These are phyloP conservation scores for Fusarium nelsonii DNA, from an alignment of 2,329 filamentous ascomycete genomes.

Conservation along the genomic window DNA sequence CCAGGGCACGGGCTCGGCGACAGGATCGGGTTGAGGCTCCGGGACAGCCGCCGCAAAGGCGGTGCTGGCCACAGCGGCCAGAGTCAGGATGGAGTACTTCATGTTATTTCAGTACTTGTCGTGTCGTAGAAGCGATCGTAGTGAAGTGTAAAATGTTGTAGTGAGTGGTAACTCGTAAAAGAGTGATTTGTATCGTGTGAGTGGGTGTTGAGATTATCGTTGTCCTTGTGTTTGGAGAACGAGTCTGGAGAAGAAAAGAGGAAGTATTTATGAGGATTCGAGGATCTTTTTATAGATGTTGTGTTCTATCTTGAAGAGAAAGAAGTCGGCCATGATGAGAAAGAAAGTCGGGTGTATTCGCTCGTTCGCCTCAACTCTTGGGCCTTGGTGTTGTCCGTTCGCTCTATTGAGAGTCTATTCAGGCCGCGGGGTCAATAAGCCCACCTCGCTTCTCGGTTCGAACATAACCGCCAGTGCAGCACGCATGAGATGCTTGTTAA, in stretches of 20 bases:
- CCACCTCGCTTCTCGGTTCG: constrained; percentile 7
- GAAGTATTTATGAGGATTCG: constrained; percentile 9
- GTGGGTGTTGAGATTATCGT: constrained; percentile 35
- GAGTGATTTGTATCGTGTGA: constrained; percentile 28
- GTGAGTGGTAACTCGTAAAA: constrained; percentile 38
- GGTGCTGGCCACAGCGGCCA: constrained; percentile 41
- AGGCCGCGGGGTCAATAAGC: constrained; percentile 39
- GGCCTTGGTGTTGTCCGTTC: constrained; percentile 10
- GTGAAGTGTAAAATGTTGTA: constrained; percentile 18
- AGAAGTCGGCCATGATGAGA: constrained; percentile 3
- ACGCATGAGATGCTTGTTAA: constrained; percentile 1
- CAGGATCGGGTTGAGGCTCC: constrained; percentile 37
- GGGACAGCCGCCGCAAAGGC: constrained; percentile 20
- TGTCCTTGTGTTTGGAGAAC: constrained; percentile 41
- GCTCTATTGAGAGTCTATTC: constrained; percentile 29
- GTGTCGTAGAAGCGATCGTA: constrained; percentile 21
- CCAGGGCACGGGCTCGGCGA: constrained; percentile 33
- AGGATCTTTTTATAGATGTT: constrained; percentile 39
- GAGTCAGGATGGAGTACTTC: constrained; percentile 49
- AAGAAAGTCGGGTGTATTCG: background rate
- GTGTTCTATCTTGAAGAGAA: constrained; percentile 1
- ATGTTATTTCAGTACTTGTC: constrained; percentile 31
- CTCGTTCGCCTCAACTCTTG: constrained; percentile 8
- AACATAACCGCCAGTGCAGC: constrained; percentile 12
- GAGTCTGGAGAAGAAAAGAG: constrained; percentile 42